Base-by-base conservation (phyloP, 306 rosid genomes). In the Castanea crenata region DNA sequence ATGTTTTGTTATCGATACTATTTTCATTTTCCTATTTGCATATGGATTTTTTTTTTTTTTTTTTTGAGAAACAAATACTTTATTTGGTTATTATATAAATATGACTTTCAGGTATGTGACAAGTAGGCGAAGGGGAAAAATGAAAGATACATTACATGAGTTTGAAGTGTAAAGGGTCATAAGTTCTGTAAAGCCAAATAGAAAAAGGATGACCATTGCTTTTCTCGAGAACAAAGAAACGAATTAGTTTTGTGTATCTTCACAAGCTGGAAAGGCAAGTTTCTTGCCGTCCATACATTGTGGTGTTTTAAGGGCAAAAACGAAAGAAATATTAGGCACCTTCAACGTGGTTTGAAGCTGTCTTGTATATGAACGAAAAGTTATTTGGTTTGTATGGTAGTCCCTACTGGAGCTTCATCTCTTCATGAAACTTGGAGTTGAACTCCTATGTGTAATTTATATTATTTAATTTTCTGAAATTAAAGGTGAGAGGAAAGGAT, bases 351-450 rank as follows among this genome's bases (percentile, higher is more conserved):
- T 61, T 59, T 70, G 77, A 78, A 71, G 73, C 71, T 44, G 5
- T 13, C 23, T 27, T 44, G 54, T 4, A 10, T 0, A 20, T 58
- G 21, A 6, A 52, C 2, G 32, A 51, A 20, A 49, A 20, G 41
- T 3, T 75, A 21, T 38, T 20, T 58, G 55, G 57, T 41, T 41
- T 38, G 21, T 7, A 44, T 10, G 32, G 65, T 25, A 58, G 12
- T 25, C 65, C 65, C 13, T 58, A 41, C 74, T 86, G 88, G 15
- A 88, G 86, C 75, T 74, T 82, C 81, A 88, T 88, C 6, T 88
- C 89, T 71, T 74, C 75, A 73, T 85, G 84, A 71, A 91, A 83
- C 74, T 86, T 92, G 69, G 73, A 58, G 49, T 91, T 91, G 79
- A 92, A 91, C 73, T 89, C 93, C 76, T 88, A 92, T 1, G 87